These are phyloP conservation scores for Aphanomyces astaci DNA, from an alignment of 352 stramenopile species.

Conservation along the genomic window DNA sequence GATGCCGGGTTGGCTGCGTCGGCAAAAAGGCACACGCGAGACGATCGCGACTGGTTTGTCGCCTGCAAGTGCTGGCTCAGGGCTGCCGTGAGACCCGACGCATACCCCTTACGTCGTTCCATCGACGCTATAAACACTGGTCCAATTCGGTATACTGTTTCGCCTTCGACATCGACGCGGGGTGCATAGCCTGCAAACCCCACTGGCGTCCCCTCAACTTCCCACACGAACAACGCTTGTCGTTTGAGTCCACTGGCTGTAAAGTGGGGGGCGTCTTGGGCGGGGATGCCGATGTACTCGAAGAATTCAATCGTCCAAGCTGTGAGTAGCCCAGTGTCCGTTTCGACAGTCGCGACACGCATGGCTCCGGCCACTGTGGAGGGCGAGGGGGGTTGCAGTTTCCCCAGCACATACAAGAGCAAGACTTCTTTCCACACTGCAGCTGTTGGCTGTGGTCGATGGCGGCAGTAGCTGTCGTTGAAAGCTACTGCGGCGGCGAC, in stretches of 20 bases:
- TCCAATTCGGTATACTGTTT: slow-evolving; percentile 3
- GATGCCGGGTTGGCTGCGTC: slow-evolving; percentile 7
- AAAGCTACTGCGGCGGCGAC: not conserved
- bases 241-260: not conserved
- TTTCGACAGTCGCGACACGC: not conserved
- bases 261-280: not conserved
- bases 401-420: not conserved
- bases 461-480: not conserved
- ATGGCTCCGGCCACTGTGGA: not conserved
- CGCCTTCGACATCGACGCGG: not conserved
- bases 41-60: not conserved
- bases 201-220: not conserved
- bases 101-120: slow-evolving; percentile 6
- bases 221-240: slow-evolving; percentile 9
- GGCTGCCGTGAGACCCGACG: slow-evolving; percentile 7
- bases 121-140: not conserved
- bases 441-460: not conserved
- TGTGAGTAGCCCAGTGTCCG: not conserved
- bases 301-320: slow-evolving; percentile 12
- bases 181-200: slow-evolving; percentile 11
- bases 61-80: not conserved
- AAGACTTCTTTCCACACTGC: not conserved
- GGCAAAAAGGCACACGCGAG: slow-evolving; percentile 13
- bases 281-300: not conserved
- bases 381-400: not conserved